phyloP scores from a whole-genome alignment of 2,329 filamentous ascomycete genomes.

The Chrysoporthe cubensis region DNA sequence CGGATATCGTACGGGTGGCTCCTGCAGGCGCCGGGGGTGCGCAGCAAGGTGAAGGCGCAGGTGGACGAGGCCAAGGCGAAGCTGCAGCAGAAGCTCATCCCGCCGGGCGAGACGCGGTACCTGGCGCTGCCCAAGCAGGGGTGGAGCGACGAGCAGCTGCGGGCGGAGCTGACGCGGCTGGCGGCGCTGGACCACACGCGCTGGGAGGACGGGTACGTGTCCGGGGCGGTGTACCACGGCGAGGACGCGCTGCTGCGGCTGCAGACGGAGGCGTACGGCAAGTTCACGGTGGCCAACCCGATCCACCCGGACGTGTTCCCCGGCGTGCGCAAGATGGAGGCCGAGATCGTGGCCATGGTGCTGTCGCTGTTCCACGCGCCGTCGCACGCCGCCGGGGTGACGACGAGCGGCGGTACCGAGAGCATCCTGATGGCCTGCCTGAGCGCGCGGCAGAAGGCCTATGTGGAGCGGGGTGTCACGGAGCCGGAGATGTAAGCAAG shows the following conservation, averaged over 20 bases:
- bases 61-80: constrained; percentile 79
- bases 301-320: constrained; percentile 99
- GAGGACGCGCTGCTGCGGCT: constrained; percentile 79
- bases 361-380: constrained; percentile 88
- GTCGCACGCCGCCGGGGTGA: constrained; percentile 81
- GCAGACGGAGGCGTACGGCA: constrained; percentile 90
- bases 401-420: constrained; percentile 91
- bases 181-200: constrained; percentile 88
- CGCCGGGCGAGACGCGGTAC: constrained; percentile 72
- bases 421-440: constrained; percentile 96
- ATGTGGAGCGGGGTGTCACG: constrained; percentile 80
- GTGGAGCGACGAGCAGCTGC: constrained; percentile 77
- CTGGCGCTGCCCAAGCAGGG: constrained; percentile 80
- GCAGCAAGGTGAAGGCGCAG: constrained; percentile 82
- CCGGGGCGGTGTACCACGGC: constrained; percentile 94
- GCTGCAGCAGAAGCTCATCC: constrained; percentile 82
- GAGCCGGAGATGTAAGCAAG: constrained; percentile 87
- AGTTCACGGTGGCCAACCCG: constrained; percentile 94
- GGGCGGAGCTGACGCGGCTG: constrained; percentile 77
- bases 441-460: constrained; percentile 86
- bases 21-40: constrained; percentile 83
- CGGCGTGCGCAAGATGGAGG: constrained; percentile 98
- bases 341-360: constrained; percentile 96
- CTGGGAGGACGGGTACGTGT: constrained; percentile 96
- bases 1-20: constrained; percentile 83